A percentile compares a stretch with the other conserved stretches of the same genome.
Conservation (phyloP, 129 eudicot species). For the Kitagawia praeruptora region DNA sequence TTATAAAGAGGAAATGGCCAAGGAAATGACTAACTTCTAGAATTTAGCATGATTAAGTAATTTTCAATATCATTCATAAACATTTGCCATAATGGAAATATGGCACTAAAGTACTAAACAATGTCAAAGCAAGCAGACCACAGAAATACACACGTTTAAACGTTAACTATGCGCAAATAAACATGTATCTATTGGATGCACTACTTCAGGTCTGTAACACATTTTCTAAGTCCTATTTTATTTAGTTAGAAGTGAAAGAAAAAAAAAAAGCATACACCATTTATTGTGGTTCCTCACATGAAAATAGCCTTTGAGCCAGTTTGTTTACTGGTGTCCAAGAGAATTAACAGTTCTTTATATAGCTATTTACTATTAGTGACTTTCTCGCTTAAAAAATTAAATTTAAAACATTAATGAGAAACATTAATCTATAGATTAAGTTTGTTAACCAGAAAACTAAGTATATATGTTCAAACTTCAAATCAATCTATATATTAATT, state of each 20-base stretch:
- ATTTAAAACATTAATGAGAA: neutral
- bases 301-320: neutral
- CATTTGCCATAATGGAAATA: neutral
- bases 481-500: neutral
- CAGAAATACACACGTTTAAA: neutral
- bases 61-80: neutral
- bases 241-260: neutral
- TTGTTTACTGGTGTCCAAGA: neutral
- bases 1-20: neutral
- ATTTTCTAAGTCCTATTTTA: neutral
- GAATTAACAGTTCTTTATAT: neutral
- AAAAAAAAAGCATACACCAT: neutral
- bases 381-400: neutral
- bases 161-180: too few species aligned
- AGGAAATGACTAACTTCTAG: neutral
- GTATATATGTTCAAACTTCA: neutral
- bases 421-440: neutral
- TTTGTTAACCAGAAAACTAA: neutral
- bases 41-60: neutral
- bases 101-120: neutral
- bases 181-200: too few species aligned
- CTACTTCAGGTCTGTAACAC: neutral
- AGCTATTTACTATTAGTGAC: neutral
- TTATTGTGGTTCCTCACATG: neutral
- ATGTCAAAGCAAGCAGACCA: neutral